These are phyloP conservation scores for Hyphopichia wangnamkhiaoensis DNA, from an alignment of 1,139 yeast species.

Conservation along the genomic window DNA sequence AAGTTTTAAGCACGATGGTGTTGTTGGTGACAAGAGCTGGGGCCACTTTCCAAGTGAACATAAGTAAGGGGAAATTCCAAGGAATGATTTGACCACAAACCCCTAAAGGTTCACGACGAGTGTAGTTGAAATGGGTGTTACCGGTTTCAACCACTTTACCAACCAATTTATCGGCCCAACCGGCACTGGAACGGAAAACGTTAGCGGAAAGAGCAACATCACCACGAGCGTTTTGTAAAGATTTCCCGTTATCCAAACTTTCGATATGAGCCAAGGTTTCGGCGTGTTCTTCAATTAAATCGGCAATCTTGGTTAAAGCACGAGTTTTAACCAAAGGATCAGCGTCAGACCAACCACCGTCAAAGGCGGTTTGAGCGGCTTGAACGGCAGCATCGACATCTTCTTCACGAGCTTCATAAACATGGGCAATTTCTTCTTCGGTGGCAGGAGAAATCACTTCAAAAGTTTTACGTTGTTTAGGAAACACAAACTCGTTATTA, in stretches of 20 bases:
- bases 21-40: constrained; percentile 85
- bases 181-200: constrained; percentile 74
- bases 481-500: constrained; percentile 46
- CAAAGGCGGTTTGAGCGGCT: constrained; percentile 76
- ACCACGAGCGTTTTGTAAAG: constrained; percentile 50
- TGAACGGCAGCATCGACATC: constrained; percentile 80
- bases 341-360: constrained; percentile 32
- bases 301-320: constrained; percentile 60
- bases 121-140: constrained; percentile 58
- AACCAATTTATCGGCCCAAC: constrained; percentile 78
- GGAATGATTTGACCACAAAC: constrained; percentile 84
- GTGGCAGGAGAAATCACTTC: constrained; percentile 67
- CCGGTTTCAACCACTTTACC: constrained; percentile 72
- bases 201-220: constrained; percentile 67
- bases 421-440: constrained; percentile 63
- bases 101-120: constrained; percentile 67
- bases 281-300: constrained; percentile 57
- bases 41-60: constrained; percentile 85
- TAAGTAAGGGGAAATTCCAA: constrained; percentile 85
- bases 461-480: constrained; percentile 54
- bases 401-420: constrained; percentile 63
- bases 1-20: constrained; percentile 76
- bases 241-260: constrained; percentile 80
- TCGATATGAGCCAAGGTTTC: constrained; percentile 68
- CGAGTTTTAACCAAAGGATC: constrained; percentile 53